Evolutionary conservation across 1,284 basidiomycete genomes (phyloP).

Genomic region (Microbotryum silenes-acaulis): DNA sequence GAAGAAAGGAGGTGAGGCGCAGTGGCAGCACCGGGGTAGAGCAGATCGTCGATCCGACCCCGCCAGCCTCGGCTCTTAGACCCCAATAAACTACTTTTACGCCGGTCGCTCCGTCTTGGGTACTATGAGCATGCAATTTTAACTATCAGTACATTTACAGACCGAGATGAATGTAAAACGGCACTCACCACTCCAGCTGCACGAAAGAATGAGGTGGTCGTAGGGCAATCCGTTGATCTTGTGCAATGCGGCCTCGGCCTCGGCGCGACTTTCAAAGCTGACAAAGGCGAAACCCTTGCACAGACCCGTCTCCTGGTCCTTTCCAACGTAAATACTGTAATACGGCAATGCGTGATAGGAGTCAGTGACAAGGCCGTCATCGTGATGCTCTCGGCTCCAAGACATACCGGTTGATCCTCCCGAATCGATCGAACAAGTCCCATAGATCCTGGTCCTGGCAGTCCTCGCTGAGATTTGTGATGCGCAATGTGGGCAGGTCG

Average conservation of each 20-base stretch:
- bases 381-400: too few relatives aligned
- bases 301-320: conserved; percentile 87
- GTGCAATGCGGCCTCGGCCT: conserved; percentile 80
- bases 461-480: conserved; percentile 95
- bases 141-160: too few relatives aligned
- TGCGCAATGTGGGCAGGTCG: conserved; percentile 90
- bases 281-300: conserved; percentile 92
- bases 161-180: not conserved
- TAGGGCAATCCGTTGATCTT: conserved; percentile 73
- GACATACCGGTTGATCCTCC: conserved; percentile 51
- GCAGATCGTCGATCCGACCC: too few relatives aligned
- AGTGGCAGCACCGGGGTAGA: too few relatives aligned
- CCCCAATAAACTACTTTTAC: too few relatives aligned
- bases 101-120: too few relatives aligned
- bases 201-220: conserved; percentile 31
- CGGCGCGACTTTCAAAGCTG: conserved; percentile 74
- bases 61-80: too few relatives aligned
- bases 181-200: conserved; percentile 18
- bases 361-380: too few relatives aligned
- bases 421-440: conserved; percentile 63
- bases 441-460: conserved; percentile 90
- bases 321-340: conserved; percentile 81
- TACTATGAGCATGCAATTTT: too few relatives aligned
- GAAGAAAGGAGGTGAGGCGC: too few relatives aligned
- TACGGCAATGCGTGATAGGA: too few relatives aligned